Base-by-base conservation (phyloP, 805 yeast species). In the Naumovozyma baii region DNA sequence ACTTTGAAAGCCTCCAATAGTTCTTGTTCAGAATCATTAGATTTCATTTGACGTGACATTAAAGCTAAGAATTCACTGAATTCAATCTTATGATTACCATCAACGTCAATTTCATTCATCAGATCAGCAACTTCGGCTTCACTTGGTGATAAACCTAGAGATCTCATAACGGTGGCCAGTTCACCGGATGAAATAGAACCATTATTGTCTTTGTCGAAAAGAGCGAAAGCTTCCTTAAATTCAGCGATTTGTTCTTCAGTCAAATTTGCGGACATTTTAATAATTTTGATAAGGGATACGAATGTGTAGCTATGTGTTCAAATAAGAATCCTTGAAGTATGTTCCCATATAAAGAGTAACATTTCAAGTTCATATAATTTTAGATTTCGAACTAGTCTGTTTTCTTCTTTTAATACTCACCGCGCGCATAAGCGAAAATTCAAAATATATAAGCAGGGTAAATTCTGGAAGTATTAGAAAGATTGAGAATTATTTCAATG, bases 1-100 rank as follows among this genome's bases (percentile, higher is more conserved):
- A 92, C 98, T 68, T 88, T 90, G 74, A 92, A 92, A 12, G 98
- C 98, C 67, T 92, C 98, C 48, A 90, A 76, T 49, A 92, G 78
- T 66, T 92, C 98, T 54, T 94, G 97, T 67, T 92, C 97, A 29
- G 92, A 81, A 63, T 92, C 98, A 45, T 92, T 87, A 55, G 90
- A 95, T 69, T 87, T 92, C 77, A 92, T 80, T 61, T 92, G 94
- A 60, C 92, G 76, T 26, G 86, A 83, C 94, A 83, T 83, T 73
- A 83, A 74, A 29, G 94, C 84, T 51, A 83, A 69, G 57, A 83
- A 83, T 64, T 83, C 92, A 37, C 84, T 74, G 62, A 83, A 83
- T 59, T 83, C 92, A 52, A 83, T 82, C 54, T 77, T 72, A 31
- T 96, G 96, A 66, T 92, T 94, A 52, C 90, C 90, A 68, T 92